Conservation (phyloP, 345 rosid genomes). For the Eucalyptus albens region DNA sequence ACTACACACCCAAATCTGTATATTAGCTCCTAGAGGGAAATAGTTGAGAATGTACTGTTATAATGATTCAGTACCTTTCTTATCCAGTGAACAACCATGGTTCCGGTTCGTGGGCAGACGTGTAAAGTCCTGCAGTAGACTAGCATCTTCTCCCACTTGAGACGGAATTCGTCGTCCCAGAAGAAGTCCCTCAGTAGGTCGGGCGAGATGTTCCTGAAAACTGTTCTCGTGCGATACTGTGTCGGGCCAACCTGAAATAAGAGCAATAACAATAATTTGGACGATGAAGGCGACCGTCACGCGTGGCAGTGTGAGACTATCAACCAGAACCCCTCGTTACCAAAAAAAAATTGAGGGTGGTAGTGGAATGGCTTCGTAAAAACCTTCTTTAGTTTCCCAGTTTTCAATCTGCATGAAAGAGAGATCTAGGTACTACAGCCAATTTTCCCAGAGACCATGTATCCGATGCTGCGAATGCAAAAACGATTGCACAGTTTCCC, state of each 20-base stretch:
- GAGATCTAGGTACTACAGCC: background rate
- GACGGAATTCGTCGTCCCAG: conserved; percentile 16
- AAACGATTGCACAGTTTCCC: background rate
- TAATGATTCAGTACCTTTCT: background rate
- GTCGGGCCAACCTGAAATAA: background rate
- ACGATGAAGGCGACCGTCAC: background rate
- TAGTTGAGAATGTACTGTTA: background rate
- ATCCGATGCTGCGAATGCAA: background rate
- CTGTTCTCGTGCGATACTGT: conserved; percentile 2
- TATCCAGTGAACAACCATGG: conserved; percentile 12
- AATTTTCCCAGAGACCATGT: background rate
- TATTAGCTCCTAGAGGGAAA: background rate
- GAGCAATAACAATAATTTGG: background rate
- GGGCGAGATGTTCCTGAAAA: background rate
- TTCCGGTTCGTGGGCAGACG: conserved; percentile 1
- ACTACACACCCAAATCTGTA: background rate
- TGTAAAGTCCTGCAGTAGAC: background rate
- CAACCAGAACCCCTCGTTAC: background rate
- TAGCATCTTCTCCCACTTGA: conserved; percentile 13
- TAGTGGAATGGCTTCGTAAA: background rate
- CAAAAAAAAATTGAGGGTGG: background rate
- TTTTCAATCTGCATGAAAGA: background rate
- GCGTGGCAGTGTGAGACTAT: background rate
- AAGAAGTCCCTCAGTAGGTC: conserved; percentile 8
- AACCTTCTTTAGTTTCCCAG: background rate